Evolutionary conservation across 805 yeast species (phyloP), one percentile per base, ranked within the genome.

Genomic region (Vanderwaltozyma polyspora): DNA sequence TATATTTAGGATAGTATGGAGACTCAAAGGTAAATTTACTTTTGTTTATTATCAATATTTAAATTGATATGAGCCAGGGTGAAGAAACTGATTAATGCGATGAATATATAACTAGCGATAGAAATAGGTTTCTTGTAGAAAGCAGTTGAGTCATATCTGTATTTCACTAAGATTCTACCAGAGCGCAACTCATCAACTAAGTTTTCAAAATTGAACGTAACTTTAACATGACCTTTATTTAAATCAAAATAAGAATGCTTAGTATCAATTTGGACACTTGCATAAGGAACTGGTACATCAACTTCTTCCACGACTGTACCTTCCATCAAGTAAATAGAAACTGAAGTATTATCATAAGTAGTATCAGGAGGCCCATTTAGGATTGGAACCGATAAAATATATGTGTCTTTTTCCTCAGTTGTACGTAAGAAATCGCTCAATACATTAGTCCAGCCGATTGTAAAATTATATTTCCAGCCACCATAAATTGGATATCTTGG

Each of bases 401-500:
- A 83, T 11, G 64, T 57, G 38, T 72, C 76, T 13, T 60, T 60
- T 9, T 63, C 62, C 15, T 45, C 49, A 19, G 45, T 39, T 27
- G 55, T 48, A 45, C 61, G 74, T 34, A 82, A 64, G 44, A 68
- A 77, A 29, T 72, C 60, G 12, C 62, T 49, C 28, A 87, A 59
- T 15, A 66, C 62, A 43, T 74, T 71, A 32, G 78, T 73, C 95
- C 95, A 91, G n/a, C 97, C 97, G 46, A 89, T 59, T 16, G 97
- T 91, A 67, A 84, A 91, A 61, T 89, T 85, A 61, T 85, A 89
- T 49, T 77, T 70, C 98, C 98, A 91, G 28, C 87, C 93, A 32
- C 98, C 98, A 59, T 84, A 82, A 6, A 91, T 56, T n/a, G 98
- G 98, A 65, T 67, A 91, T 57, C 98, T 72, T 37, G 97, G 97